Base-by-base conservation (phyloP, 257 asterid genomes). In the Leptodermis oblonga region DNA sequence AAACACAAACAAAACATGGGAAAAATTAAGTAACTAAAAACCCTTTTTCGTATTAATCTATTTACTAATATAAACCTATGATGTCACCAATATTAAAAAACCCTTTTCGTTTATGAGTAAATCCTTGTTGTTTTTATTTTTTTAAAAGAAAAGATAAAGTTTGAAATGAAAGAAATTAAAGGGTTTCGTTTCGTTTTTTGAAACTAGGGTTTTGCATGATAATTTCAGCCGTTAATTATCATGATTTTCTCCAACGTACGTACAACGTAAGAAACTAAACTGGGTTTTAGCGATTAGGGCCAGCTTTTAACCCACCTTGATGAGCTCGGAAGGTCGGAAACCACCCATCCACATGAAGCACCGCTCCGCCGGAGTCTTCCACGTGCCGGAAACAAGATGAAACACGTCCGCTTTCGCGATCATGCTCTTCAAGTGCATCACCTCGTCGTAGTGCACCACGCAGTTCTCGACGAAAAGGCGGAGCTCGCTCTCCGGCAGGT, bases 291-390 rank as follows among this genome's bases (percentile, higher is more conserved):
- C 54, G 52, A 26, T 25, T 23, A 76, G 60, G 76, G 71, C 69
- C 26, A 1, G 13, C n/a, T 49, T 1, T 46, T 61, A 20, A 20
- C 1, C 0, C 7, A 92, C 98, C 95, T 90, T 93, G 60, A 90
- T 85, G 82, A 93, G 69, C 56, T 88, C 87, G 0, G 98, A 90
- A 3, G 98, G 97, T 17, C 97, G 90, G 79, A 90, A 86, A 48
- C 87, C 98, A 0, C 98, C 98, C 12, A 93, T 65, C 98, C 98
- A 93, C 81, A 90, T 75, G 82, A 88, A 90, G 78, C 96, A 90
- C 0, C 98, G 83, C 71, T 93, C 98, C 0, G 95, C 96, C 4
- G 98, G 98, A 30, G 98, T 84, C 74, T 83, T 90, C 95, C 97
- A 93, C 73, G 71, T 78, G 80, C 98, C 98, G 61, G 96, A 87